Percentiles rank a stretch among this genome's conserved stretches.
phyloP scores from a whole-genome alignment of 2,329 filamentous ascomycete genomes.

The Neonectria ditissima region DNA sequence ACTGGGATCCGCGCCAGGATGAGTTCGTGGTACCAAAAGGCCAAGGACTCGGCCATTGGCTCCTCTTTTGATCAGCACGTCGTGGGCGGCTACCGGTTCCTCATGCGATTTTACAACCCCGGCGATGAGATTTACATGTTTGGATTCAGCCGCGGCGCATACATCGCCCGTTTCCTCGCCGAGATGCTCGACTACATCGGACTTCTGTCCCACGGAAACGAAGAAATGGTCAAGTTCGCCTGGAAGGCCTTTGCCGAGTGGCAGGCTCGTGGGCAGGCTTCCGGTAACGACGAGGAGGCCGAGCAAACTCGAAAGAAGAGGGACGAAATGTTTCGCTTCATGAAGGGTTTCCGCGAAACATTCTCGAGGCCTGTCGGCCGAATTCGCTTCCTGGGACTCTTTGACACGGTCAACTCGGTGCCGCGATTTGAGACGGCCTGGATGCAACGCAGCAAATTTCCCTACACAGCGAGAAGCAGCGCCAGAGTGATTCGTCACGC shows the following conservation, averaged over 20 bases:
- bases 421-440: conserved; percentile 80
- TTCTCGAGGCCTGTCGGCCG: conserved; percentile 81
- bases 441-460: conserved; percentile 85
- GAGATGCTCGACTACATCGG: conserved; percentile 90
- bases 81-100: conserved; percentile 83
- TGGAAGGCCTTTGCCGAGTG: conserved; percentile 85
- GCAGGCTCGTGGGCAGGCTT: conserved; percentile 69
- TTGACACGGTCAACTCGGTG: conserved; percentile 86
- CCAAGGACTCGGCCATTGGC: conserved; percentile 83
- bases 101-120: conserved; percentile 78
- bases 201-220: conserved; percentile 82
- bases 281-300: conserved; percentile 55
- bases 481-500: conserved; percentile 75
- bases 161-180: conserved; percentile 80
- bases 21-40: conserved; percentile 76
- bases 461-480: conserved; percentile 70
- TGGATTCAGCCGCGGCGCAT: conserved; percentile 79
- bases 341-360: conserved; percentile 84
- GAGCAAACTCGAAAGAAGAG: conserved; percentile 53
- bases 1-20: conserved; percentile 68
- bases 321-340: conserved; percentile 76
- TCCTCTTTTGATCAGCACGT: conserved; percentile 86
- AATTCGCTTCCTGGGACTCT: conserved; percentile 82
- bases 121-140: conserved; percentile 78
- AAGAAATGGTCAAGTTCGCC: conserved; percentile 86